Conservation (phyloP, 2,329 filamentous ascomycete genomes). For the Botrytis tulipae region DNA sequence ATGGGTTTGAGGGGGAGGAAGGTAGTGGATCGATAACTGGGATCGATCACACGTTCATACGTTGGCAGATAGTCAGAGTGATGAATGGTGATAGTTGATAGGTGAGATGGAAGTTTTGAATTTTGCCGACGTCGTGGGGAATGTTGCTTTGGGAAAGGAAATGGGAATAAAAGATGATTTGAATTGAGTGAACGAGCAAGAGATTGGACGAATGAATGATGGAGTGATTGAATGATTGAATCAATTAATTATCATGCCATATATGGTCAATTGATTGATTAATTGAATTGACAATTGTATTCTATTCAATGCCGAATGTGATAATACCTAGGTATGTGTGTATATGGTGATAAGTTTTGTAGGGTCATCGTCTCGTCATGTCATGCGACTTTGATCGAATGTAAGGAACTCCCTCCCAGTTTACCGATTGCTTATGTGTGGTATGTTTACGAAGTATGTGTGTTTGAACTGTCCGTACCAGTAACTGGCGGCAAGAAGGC, state of each 20-base stretch:
- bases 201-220: neutral
- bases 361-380: no score
- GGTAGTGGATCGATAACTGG: slow-evolving; percentile 7
- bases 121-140: slow-evolving; percentile 4
- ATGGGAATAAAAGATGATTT: neutral
- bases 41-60: slow-evolving; percentile 2
- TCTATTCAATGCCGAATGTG: neutral
- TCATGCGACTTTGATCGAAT: no score
- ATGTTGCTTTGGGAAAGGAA: neutral
- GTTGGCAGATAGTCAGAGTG: neutral
- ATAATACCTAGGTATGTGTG: neutral
- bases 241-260: no score
- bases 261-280: no score
- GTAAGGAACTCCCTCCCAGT: no score
- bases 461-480: neutral
- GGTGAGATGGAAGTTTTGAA: neutral
- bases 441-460: no score
- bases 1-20: neutral
- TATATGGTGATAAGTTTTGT: neutral
- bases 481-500: neutral
- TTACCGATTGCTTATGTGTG: neutral
- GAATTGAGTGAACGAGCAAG: neutral
- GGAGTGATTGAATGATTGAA: neutral
- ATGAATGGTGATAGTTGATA: neutral
- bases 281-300: neutral